Base-by-base conservation (phyloP, 495 filamentous ascomycete genomes). In the Aspergillus avenaceus region DNA sequence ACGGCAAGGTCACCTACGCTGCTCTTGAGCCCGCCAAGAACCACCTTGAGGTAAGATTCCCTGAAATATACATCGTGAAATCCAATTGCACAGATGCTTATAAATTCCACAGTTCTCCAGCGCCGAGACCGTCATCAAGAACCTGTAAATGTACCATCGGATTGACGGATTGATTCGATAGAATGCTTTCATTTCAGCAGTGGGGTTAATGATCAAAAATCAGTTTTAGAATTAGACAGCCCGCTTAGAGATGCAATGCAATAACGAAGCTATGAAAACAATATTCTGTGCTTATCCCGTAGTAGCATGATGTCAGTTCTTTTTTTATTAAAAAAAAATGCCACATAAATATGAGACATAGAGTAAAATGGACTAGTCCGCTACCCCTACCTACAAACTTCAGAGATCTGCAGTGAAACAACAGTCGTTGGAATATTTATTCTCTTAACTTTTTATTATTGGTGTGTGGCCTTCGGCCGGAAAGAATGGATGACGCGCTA, bases 1-100 rank as follows among this genome's bases (percentile, higher is more conserved):
- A 95, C 72, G 91, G 91, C 60, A 95, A 87, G 76, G 79, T 97
- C 60, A 77, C 71, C 59, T 96, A 96, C 71, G 89, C 91, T 42
- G 88, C 88, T 71, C 84, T 84, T 65, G 87, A 92, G 73, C 77
- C 79, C 46, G 77, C 74, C 6, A 80, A 82, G 61, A 82, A 89
- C 65, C 80, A 85, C 45, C 84, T 75, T 60, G 67, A 83, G 79
- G 64, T 77, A 76, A 65, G 41, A 19, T 8, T 8, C 13, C 34
- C 7, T 38, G 16, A 21, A 38, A 14, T 21, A 9, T 2, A 19
- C 5, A 5, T 5, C 16, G 9, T 38, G 18, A 18, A n/a, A 38
- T n/a, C 4, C 21, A 19, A 22, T 19, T 16, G 22, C 52, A 27
- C 36, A 37, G 23, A 25, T 47, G 25, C 60, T 68, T 40, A 65